Evolutionary conservation across 352 stramenopile species (phyloP), one percentile per base, ranked within the genome.

Genomic region (Phytophthora pinifolia): DNA sequence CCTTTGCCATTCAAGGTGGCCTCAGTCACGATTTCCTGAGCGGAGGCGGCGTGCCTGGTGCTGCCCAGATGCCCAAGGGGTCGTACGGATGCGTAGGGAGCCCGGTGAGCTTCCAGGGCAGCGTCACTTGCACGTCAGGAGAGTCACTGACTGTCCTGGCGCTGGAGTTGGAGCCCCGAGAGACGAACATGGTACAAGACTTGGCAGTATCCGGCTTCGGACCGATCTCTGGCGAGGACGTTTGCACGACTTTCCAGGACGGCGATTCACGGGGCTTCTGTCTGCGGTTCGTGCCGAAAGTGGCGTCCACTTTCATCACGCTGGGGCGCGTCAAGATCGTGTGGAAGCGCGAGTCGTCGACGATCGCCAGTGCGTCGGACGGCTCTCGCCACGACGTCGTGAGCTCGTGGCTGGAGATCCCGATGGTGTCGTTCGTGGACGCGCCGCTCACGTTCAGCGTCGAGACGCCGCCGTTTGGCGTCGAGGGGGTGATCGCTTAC

Each of bases 11-110:
- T 42, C 65, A 56, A 32, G 78, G 71, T 27, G 66, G 64, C 1
- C 73, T 92, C 32, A 69, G 88, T 34, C 74, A 89, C 38, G 82
- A 92, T 31, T 89, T 82, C 39, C 71, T 82, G 6, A 81, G 76
- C 20, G 69, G 75, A 14, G 58, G 70, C 12, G 68, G 62, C 13
- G 61, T 67, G 3, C 20, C 62, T 14, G 60, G 53, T 29, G 54
- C 51, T 10, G 45, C 67, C 0, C 63, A 65, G 49, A 64, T 57
- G 59, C 34, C 63, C 5, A 82, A 78, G 42, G 67, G 81, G 12
- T 79, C 67, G 1, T 77, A 79, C 30, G 78, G 78, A 1, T 71
- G 85, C 36, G 79, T 92, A 1, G 82, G 83, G 2, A 88, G 88
- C 39, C 55, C 58, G 4, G 79, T 89, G 22, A 89, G 72, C 22